phyloP scores from a whole-genome alignment of 1,284 basidiomycete genomes.

The Cystobasidiaceae sp. region DNA sequence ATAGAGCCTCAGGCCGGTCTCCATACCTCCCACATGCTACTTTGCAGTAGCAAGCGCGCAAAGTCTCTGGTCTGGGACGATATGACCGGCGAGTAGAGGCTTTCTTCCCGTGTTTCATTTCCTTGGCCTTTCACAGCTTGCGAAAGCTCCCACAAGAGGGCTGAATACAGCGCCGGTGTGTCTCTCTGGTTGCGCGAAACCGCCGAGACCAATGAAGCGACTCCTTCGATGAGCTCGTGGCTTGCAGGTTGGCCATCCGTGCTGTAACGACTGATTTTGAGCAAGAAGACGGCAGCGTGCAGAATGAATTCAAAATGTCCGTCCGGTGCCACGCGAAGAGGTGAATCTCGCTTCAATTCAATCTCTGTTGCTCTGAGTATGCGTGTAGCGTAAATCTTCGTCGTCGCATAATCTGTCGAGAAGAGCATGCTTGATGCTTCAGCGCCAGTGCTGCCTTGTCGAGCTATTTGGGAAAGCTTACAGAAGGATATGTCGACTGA shows the following conservation, averaged over 20 bases:
- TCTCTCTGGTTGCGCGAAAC: background rate
- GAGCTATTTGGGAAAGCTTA: background rate
- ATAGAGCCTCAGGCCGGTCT: no score
- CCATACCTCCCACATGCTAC: background rate
- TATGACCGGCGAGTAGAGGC: background rate
- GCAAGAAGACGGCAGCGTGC: background rate
- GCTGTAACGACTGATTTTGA: background rate
- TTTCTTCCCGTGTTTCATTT: background rate
- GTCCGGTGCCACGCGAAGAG: background rate
- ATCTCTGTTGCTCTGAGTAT: background rate
- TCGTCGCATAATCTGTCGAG: background rate
- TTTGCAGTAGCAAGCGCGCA: background rate
- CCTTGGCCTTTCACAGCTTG: background rate
- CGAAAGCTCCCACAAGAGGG: background rate
- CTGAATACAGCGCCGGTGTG: background rate
- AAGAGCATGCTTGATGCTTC: no score
- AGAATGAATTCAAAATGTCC: slow-evolving; percentile 4
- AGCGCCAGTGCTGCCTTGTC: no score
- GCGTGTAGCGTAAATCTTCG: background rate
- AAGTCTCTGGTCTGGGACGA: background rate
- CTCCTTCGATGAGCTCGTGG: background rate
- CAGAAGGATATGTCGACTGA: background rate
- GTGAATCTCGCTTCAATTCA: background rate
- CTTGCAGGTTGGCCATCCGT: background rate
- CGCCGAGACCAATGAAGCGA: background rate